Evolutionary conservation across 2,329 filamentous ascomycete species (phyloP), one percentile per base, ranked within the genome.

Genomic region (Aspergillus ustus): DNA sequence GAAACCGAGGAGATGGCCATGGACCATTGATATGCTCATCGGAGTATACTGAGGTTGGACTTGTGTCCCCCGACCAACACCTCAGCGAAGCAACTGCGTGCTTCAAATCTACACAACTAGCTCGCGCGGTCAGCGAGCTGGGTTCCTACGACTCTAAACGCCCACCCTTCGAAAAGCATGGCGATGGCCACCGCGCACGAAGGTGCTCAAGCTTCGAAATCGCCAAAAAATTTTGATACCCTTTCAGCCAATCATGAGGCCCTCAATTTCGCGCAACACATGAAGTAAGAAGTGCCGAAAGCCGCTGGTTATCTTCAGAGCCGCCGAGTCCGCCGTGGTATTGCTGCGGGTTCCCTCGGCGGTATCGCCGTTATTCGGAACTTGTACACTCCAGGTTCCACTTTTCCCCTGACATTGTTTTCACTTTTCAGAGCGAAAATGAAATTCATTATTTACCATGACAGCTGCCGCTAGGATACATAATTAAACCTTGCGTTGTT

Each of bases 1-100:
- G 75, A 68, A 69, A 74, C 69, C 13, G 68, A 72, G 13, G 37
- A 57, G 22, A 63, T 67, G 59, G 72, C 82, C 67, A 76, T 83
- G 67, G 78, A 83, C 57, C 70, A 71, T 53, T 75, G 69, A 72
- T 51, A 48, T n/a, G 37, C 54, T 46, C 13, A 28, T 28, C 22
- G 11, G 19, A 19, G 29, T 31, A 29, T 48, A 44, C 25, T 29
- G 49, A 29, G 46, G 48, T 43, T 44, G 28, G 48, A n/a, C 51
- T 37, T 25, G 15, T 37, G 28, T n/a, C 43, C 37, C 37, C 19
- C 37, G n/a, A 20, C 49, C 31, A 48, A 52, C 19, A 43, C 31
- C 31, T 22, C 28, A 20, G 45, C 19, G 50, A 54, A 45, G 34
- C 31, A 54, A 34, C 7, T 48, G 20, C 22, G 34, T 8, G 19